Conservation (phyloP, 192 early-diverging fungal genomes). For the Podila verticillata region DNA sequence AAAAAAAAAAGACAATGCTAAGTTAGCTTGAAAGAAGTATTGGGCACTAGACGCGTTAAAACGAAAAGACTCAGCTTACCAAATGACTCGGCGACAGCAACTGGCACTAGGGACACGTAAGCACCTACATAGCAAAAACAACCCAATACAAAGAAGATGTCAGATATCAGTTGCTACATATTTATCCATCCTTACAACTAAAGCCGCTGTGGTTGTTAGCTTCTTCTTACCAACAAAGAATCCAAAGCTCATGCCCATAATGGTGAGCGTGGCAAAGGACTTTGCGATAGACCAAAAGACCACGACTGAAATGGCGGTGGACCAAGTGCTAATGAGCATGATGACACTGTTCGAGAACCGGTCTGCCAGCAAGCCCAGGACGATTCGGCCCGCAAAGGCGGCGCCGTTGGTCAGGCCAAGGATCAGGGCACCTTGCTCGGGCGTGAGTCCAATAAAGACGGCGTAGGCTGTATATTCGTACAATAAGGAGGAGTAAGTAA, state of each 20-base stretch:
- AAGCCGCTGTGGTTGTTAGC: too few species aligned
- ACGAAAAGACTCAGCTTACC: slow-evolving; percentile 16
- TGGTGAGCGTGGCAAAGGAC: slow-evolving; percentile 45
- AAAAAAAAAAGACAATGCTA: neutral
- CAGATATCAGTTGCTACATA: too few species aligned
- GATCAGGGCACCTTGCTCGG: slow-evolving; percentile 37
- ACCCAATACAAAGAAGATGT: neutral
- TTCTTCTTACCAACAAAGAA: slow-evolving; percentile 34
- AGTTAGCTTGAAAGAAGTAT: neutral
- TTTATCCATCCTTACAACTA: too few species aligned
- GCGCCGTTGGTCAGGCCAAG: slow-evolving; percentile 37
- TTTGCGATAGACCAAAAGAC: slow-evolving; percentile 62
- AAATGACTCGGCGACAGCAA: slow-evolving; percentile 53
- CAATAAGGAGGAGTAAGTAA: neutral
- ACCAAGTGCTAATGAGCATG: slow-evolving; percentile 36
- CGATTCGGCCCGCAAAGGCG: slow-evolving; percentile 36
- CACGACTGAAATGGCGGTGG: slow-evolving; percentile 44
- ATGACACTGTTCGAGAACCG: slow-evolving; percentile 50
- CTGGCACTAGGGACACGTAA: slow-evolving; percentile 55
- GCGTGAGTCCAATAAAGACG: slow-evolving; percentile 30
- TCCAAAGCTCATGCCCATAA: slow-evolving; percentile 58
- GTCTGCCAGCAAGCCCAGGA: slow-evolving; percentile 49
- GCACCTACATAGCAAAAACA: slow-evolving; percentile 20
- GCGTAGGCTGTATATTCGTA: slow-evolving; percentile 21
- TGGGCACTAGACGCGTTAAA: neutral